Conservation (phyloP, 169 alveolate genomes). For the Eimeria maxima region DNA sequence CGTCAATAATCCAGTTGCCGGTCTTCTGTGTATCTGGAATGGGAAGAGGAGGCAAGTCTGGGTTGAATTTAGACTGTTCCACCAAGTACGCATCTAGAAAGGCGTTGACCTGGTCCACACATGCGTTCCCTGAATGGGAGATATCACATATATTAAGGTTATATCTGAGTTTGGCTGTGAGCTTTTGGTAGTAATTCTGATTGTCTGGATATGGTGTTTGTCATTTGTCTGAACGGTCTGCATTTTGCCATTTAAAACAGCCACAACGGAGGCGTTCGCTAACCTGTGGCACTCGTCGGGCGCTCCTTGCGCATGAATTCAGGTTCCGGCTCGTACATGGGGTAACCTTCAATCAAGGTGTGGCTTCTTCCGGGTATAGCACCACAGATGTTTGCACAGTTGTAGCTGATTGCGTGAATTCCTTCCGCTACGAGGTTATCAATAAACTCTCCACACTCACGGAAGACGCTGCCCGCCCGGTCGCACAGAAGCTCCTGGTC, state of each 20-base stretch:
- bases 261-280: background rate
- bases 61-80: slow-evolving; percentile 18
- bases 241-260: background rate
- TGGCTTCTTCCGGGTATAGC: slow-evolving; percentile 65
- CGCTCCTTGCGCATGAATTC: slow-evolving; percentile 70
- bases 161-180: background rate
- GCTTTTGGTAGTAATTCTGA: background rate
- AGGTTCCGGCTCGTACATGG: slow-evolving; percentile 81
- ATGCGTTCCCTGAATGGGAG: slow-evolving; percentile 67
- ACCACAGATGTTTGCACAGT: slow-evolving; percentile 2
- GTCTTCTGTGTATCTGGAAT: slow-evolving; percentile 81
- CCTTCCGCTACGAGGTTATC: slow-evolving; percentile 80
- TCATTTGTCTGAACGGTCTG: background rate
- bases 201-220: background rate
- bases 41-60: slow-evolving; percentile 65
- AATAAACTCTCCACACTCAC: slow-evolving; percentile 75
- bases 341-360: slow-evolving; percentile 74
- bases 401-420: slow-evolving; percentile 55
- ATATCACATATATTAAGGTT: background rate
- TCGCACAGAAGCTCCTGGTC: slow-evolving; percentile 75
- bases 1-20: slow-evolving; percentile 82
- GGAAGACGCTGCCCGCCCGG: slow-evolving; percentile 51
- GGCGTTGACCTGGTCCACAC: slow-evolving; percentile 82
- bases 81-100: slow-evolving; percentile 81
- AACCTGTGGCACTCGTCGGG: slow-evolving; percentile 82